Conservation (phyloP, 2,329 filamentous ascomycete species). For the Epichloe scottii region DNA sequence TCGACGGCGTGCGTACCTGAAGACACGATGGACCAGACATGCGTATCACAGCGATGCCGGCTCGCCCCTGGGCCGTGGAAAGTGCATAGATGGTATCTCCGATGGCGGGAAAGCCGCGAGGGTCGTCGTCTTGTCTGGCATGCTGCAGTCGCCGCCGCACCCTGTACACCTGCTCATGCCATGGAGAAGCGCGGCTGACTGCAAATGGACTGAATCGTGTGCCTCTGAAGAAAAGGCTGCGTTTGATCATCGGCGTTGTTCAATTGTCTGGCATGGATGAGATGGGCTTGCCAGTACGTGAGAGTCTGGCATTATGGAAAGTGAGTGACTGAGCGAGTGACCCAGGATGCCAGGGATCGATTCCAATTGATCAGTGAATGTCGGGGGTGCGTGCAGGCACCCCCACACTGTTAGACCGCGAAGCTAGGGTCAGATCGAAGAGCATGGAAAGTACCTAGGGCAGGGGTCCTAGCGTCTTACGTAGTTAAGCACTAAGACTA, state of each 20-base stretch:
- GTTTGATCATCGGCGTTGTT: slow-evolving; percentile 1
- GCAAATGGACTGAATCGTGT: background rate
- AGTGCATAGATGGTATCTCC: slow-evolving; percentile 77
- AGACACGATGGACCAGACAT: slow-evolving; percentile 69
- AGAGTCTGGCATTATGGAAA: too few relatives aligned
- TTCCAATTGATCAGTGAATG: too few relatives aligned
- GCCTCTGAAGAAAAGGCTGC: background rate
- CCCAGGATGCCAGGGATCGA: too few relatives aligned
- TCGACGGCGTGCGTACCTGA: slow-evolving; percentile 31
- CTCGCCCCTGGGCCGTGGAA: slow-evolving; percentile 73
- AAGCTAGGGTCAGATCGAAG: too few relatives aligned
- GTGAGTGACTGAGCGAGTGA: too few relatives aligned
- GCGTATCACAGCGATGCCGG: slow-evolving; percentile 82
- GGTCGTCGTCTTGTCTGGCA: background rate
- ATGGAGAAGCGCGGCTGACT: background rate
- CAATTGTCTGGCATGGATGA: background rate
- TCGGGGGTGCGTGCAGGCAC: too few relatives aligned
- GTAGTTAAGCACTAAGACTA: too few relatives aligned
- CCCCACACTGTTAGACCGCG: too few relatives aligned
- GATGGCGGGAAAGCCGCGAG: slow-evolving; percentile 6
- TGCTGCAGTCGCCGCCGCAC: background rate
- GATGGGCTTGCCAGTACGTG: background rate
- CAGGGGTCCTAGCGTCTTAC: too few relatives aligned
- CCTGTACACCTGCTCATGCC: background rate
- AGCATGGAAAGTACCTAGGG: too few relatives aligned